Base-by-base conservation (phyloP, 2,329 filamentous ascomycete genomes). In the Claviceps sp. region DNA sequence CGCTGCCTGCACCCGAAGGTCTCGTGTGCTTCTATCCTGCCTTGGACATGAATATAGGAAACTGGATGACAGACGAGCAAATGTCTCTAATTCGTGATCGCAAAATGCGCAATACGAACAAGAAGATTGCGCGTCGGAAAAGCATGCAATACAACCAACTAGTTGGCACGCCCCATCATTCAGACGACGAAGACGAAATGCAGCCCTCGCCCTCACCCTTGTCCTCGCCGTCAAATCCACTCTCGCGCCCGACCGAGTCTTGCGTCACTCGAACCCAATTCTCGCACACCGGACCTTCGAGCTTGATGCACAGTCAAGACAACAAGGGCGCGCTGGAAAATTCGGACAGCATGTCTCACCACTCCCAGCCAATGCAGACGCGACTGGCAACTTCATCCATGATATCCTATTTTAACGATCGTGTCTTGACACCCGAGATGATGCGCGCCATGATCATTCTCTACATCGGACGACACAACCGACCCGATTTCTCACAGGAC, bases 381-480 rank as follows among this genome's bases (percentile, higher is more conserved):
- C 82, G 90, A n/a, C 78, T 98, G 9, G 90, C 91, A 16, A 95
- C 91, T 64, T 90, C 88, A 0, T 91, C 85, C n/a, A 95, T 95
- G 81, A 94, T 98, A 38, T 96, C 91, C 0, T 97, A 97, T 68
- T 95, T 96, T 67, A 93, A 95, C 65, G 93, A 98, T 66, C 85
- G 93, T 29, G 86, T 98, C 29, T 76, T 98, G 14, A 91, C 88
- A 0, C 91, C 93, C 0, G 93, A 98, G 67, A 95, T 97, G 88
- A 96, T 97, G 85, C 86, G 93, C 36, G 88, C 90, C 56, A 97
- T 98, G 90, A 95, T 98, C 57, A 95, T 98, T 57, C 75, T 98
- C 4, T 98, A 98, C 65, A 86, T 98, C 51, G 93, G 93, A 0
- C 89, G 90, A 0, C 86, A 96, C 64, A 88, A 93, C 65, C 84